Evolutionary conservation across 768 basidiomycete species (phyloP), one percentile per base, ranked within the genome.

Genomic region (Trametes cubensis): DNA sequence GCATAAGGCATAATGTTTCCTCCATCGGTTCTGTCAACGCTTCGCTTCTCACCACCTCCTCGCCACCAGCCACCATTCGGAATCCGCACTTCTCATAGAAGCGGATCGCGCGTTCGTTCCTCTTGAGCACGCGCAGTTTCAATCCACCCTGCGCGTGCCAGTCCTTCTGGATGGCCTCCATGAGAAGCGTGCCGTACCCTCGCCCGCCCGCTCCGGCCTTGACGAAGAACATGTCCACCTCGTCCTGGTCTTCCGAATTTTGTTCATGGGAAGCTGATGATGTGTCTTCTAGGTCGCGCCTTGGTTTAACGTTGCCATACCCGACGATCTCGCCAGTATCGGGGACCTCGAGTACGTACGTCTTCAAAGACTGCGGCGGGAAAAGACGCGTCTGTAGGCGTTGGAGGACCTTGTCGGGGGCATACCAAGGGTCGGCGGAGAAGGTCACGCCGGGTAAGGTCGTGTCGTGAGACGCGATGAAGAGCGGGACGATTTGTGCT

Each of bases 201-300:
- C 44, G 42, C 28, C 58, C 51, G 20, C 51, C 44, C 28, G 46
- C 8, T 6, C 34, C 50, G 42, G 42, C 51, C 44, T 47, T 52
- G 20, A 60, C 51, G 58, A 46, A 60, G 58, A 60, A 54, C 58
- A 60, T 60, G 42, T 53, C 58, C 41, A 60, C 30, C 44, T 60
- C 58, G 56, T 58, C 47, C 25, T 34, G 34, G 10, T 41, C 42
- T 4, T 25, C 54, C 17, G 26, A 2, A 6, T n/a, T 6, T 18
- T 17, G 28, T 7, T 28, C 28, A 7, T 28, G 20, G 6, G 41
- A 13, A n/a, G 42, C 17, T 23, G 53, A 34, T 11, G 34, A 34
- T n/a, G 26, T 26, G 23, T 49, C 34, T 11, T 18, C 39, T 21
- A 14, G 20, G 40, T 25, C 49, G 14, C 26, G 40, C 4, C 20